Base-by-base conservation (phyloP, 176 grass and related monocot genomes). In the Paspalum vaginatum region DNA sequence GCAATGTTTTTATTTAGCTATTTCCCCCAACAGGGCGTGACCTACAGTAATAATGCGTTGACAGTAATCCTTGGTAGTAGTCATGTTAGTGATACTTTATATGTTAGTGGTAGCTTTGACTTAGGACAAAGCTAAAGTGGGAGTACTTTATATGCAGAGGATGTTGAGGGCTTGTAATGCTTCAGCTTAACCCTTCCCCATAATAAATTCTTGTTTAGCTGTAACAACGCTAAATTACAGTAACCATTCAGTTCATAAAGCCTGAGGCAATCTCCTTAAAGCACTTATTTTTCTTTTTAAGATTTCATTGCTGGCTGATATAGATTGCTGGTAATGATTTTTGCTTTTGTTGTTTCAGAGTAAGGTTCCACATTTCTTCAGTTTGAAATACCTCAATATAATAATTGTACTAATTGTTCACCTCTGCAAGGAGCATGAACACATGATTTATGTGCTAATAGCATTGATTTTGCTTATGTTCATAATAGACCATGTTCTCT, bases 331-430 rank as follows among this genome's bases (percentile, higher is more conserved):
- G 6, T 58, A 27, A 11, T 8, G 2, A 32, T 41, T 66, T 41
- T 50, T 67, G 46, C 60, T 70, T 61, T 14, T 60, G 14, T 74
- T 66, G 27, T 20, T 57, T 74, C 27, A 42, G 43, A 21, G 7
- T 40, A 58, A 88, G 45, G 22, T 73, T 83, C 11, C 37, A 41
- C 7, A 49, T 88, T 49, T 20, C 79, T 74, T 79, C 38, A 65
- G 45, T 84, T 66, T 73, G 13, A 51, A 46, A 61, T 22, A 67
- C 12, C 17, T 39, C 38, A 65, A 12, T 32, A 32, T 32, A 32
- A 79, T 72, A 51, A 61, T 53, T 58, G 44, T 57, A 77, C 14
- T 27, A 44, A 61, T 54, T 62, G 12, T 59, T 12, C 66, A 71
- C 10, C 32, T 26, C 3, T 60, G 50, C 50, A 15, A 83, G 38